phyloP scores from a whole-genome alignment of 2,329 filamentous ascomycete genomes.

The Exserohilum turcica region DNA sequence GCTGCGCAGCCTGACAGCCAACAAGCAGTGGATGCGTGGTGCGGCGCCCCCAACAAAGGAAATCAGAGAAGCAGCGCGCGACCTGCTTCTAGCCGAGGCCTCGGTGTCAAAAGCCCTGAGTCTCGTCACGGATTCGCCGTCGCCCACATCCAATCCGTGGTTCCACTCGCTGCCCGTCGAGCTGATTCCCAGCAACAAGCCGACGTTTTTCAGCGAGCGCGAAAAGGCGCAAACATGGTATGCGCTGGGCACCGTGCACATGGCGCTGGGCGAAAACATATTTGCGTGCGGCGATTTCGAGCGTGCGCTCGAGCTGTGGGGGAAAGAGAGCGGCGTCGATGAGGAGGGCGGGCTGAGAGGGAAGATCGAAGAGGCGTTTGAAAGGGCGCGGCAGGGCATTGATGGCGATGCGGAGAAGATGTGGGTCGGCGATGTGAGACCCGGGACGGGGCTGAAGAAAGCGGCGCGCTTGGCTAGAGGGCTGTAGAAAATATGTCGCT shows the following conservation, averaged over 20 bases:
- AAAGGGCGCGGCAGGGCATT: constrained; percentile 33
- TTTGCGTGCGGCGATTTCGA: constrained; percentile 45
- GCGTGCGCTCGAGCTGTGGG: constrained; percentile 30
- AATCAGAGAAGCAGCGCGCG: constrained; percentile 20
- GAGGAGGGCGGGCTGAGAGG: constrained; percentile 11
- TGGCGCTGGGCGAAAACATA: constrained; percentile 35
- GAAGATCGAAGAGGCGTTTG: constrained; percentile 33
- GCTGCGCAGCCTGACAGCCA: constrained; percentile 10
- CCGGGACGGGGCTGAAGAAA: constrained; percentile 30
- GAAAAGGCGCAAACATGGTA: constrained; percentile 41
- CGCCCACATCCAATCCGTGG: constrained; percentile 37
- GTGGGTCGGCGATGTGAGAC: constrained; percentile 32
- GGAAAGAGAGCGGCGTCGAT: constrained; percentile 2
- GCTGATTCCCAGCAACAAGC: constrained; percentile 40
- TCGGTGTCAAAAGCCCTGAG: constrained; percentile 32
- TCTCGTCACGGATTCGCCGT: constrained; percentile 36
- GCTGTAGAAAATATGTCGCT: not conserved
- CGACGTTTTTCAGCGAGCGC: constrained; percentile 32
- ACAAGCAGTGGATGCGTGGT: constrained; percentile 21
- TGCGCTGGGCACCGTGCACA: constrained; percentile 35
- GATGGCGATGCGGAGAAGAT: constrained; percentile 33
- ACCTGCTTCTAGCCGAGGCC: constrained; percentile 30
- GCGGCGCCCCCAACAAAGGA: not conserved
- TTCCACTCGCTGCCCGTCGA: constrained; percentile 36
- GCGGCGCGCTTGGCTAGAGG: constrained; percentile 26